Base-by-base conservation (phyloP, 2,329 filamentous ascomycete species). In the Penicillium sp. region DNA sequence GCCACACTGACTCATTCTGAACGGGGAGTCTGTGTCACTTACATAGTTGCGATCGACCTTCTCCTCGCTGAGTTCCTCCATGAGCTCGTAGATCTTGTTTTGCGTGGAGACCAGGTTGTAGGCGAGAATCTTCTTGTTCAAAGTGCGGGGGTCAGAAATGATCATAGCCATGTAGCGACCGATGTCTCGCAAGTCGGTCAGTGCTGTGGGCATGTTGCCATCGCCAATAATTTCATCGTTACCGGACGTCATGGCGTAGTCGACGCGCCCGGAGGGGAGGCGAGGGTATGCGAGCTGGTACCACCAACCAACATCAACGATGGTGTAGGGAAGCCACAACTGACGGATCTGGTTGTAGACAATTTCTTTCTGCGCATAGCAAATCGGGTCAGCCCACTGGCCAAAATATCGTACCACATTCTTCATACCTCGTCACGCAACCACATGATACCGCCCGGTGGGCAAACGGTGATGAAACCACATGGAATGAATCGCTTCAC, bases 261-360 rank as follows among this genome's bases (percentile, higher is more conserved):
- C 79, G n/a, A 74, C 68, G 36, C 69, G 67, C 10, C 80, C 78
- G 16, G 74, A 77, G n/a, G 76, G 73, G 0, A 82, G 64, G n/a
- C 63, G 63, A 12, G 77, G 77, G 52, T 78, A 72, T 5, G 72
- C 69, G 30, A 80, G 60, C 61, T 84, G 80, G 63, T 82, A 80
- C 83, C 83, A 85, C 72, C 74, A 83, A n/a, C 82, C 83, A 12
- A 84, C 76, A 58, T 85, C 82, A 47, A 85, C 78, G 62, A 82
- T 71, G 6, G 83, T 85, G 69, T 80, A 85, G 0, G 80, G 80
- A 1, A 85, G 73, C 31, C 73, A 68, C 1, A 80, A 63, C 51
- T 73, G 69, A 61, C 78, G 77, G 56, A 84, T 72, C 50, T 80
- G 75, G 54, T 80, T 75, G 62, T 80, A 75, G 12, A 83, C 72